Percentiles rank a stretch among this genome's conserved stretches.
phyloP scores from a whole-genome alignment of 2,329 filamentous ascomycete genomes.

The Hawksworthiomyces lignivorus region DNA sequence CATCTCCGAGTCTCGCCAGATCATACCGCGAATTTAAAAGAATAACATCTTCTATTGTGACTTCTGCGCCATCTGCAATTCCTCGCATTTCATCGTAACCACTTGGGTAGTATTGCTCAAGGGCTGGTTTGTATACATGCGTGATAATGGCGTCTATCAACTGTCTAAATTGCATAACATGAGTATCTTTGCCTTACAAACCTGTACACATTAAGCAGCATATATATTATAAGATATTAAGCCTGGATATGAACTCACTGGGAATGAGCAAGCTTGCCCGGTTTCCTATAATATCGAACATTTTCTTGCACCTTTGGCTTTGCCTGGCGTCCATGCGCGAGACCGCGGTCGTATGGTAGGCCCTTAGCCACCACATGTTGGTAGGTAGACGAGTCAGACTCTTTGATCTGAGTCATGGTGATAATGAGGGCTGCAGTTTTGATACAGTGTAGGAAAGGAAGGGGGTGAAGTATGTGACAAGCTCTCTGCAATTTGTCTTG shows the following conservation, averaged over 20 bases:
- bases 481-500: too few species aligned
- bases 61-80: conserved; percentile 18
- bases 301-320: conserved; percentile 17
- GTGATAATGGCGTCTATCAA: conserved; percentile 14
- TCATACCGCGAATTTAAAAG: conserved; percentile 20
- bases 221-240: too few species aligned
- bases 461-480: too few species aligned
- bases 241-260: too few species aligned
- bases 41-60: conserved; percentile 17
- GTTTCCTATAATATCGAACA: conserved; percentile 17
- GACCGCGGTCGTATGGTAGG: conserved; percentile 18
- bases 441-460: not conserved
- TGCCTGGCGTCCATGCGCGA: conserved; percentile 16
- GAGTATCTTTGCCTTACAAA: too few species aligned
- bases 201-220: too few species aligned
- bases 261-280: conserved; percentile 16
- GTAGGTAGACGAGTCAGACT: conserved; percentile 10
- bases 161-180: conserved; percentile 8
- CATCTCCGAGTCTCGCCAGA: conserved; percentile 12
- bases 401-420: conserved; percentile 5
- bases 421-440: too few species aligned
- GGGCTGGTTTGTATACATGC: conserved; percentile 17
- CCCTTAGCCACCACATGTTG: conserved; percentile 19
- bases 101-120: conserved; percentile 15
- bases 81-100: conserved; percentile 14